These are phyloP conservation scores for Sporothrix brasiliensis DNA, from an alignment of 2,329 filamentous ascomycete genomes.

Conservation along the genomic window DNA sequence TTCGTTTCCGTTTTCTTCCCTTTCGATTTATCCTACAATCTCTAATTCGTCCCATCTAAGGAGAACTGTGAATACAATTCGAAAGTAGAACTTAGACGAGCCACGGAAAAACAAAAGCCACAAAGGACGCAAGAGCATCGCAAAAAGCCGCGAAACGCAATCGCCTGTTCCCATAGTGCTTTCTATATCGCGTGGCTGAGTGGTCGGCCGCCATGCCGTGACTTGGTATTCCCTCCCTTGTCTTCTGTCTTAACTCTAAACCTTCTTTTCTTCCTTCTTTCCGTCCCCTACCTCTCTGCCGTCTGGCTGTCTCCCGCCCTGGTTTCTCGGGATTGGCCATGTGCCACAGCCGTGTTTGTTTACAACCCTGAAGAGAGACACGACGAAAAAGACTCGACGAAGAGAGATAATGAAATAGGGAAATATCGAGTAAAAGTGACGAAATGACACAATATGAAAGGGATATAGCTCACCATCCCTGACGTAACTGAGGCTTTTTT, in stretches of 20 bases:
- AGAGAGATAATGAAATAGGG: too few relatives aligned
- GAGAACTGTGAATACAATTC: too few relatives aligned
- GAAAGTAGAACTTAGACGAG: not conserved
- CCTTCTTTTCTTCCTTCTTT: not conserved
- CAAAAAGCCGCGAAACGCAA: constrained; percentile 1
- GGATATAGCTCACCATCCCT: constrained; percentile 2
- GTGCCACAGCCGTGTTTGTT: constrained; percentile 12
- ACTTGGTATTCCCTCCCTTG: not conserved
- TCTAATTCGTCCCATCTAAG: too few relatives aligned
- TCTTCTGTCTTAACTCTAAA: not conserved
- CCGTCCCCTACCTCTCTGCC: constrained; percentile 9
- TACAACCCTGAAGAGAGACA: not conserved
- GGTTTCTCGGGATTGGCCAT: constrained; percentile 23
- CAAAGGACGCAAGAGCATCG: constrained; percentile 22
- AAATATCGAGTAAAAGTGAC: too few relatives aligned
- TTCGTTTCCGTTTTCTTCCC: not conserved
- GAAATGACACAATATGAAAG: too few relatives aligned
- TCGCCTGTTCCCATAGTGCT: constrained; percentile 17
- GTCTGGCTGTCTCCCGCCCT: constrained; percentile 2
- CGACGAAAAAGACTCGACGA: too few relatives aligned
- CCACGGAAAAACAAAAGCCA: constrained; percentile 22
- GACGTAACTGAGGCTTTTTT: constrained; percentile 11
- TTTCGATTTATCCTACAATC: too few relatives aligned
- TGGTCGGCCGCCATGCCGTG: not conserved
- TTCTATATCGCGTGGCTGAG: constrained; percentile 2